Evolutionary conservation across 228 moss, liverwort and hornwort genomes (phyloP), one percentile per base, ranked within the genome.

Genomic region (Sphagnum fallax): DNA sequence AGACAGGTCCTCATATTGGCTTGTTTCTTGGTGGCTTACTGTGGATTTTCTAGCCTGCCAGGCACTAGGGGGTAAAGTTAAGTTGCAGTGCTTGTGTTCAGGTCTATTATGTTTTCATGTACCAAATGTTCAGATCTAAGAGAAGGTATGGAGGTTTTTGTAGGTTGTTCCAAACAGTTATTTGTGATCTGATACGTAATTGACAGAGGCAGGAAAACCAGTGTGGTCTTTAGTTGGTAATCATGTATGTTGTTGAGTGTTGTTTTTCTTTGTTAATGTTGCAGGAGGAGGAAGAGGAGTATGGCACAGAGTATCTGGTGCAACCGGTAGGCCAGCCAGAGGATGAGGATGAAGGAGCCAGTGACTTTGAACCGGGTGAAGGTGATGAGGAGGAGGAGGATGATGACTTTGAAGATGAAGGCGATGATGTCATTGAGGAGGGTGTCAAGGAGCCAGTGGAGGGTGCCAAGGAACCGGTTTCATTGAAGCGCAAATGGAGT

Each of bases 331-430:
- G 79, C 13, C 92, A 82, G 68, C 78, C 83, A 5, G 89, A 92
- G 70, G 91, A 92, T 52, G 32, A 32, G 32, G 89, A 89, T 15
- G 91, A 92, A 79, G 91, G 91, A 69, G 89, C 91, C 51, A 89
- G 91, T 71, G 91, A 89, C 59, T 92, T 92, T 14, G 87, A 87
- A 73, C 91, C 91, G 4, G 91, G 87, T 5, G 89, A 92, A 70
- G 92, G 89, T 52, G 89, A 89, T n/a, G 92, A 92, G 76, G 91
- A 89, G 66, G 89, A 89, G 4, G 92, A 85, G 6, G 85, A 89
- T 0, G 89, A 92, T 16, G 89, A 89, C 7, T 83, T 87, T 5
- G 86, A 84, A 13, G 89, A 85, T 57, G 88, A 91, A 14, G 92
- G 87, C 52, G 85, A 89, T 18, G 89, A 89, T 60, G 76, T 87